phyloP scores from a whole-genome alignment of 257 asterid genomes.

The Hygrophila difformis region DNA sequence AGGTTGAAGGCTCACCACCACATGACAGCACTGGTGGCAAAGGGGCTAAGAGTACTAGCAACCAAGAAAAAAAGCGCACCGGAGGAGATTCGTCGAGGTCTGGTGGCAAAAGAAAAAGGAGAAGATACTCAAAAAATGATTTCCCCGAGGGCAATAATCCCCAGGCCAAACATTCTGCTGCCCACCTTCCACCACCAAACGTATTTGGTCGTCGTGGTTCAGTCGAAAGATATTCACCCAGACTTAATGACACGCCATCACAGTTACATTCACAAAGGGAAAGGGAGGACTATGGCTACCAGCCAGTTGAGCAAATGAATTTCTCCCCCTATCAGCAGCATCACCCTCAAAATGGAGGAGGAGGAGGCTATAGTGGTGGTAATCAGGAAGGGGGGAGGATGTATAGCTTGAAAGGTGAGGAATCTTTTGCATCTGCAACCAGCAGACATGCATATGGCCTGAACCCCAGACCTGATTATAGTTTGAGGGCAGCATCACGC shows the following conservation, averaged over 20 bases:
- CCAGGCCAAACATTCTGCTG: not conserved
- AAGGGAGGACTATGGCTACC: conserved; percentile 18
- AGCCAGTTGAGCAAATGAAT: conserved; percentile 13
- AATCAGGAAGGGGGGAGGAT: conserved; percentile 14
- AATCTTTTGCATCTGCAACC: conserved; percentile 10
- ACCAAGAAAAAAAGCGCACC: not conserved
- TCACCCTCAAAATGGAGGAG: conserved; percentile 17
- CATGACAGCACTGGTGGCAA: conserved; percentile 14
- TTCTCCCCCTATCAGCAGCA: conserved; percentile 17
- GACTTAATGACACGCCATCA: not conserved
- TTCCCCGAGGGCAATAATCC: not conserved
- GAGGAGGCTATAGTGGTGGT: conserved; percentile 7
- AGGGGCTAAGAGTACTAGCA: conserved; percentile 14
- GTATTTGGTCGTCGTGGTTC: no score
- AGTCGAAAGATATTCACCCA: no score
- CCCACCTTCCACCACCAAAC: no score
- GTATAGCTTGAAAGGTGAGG: conserved; percentile 21
- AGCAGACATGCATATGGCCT: conserved; percentile 18
- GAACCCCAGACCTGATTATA: conserved; percentile 25
- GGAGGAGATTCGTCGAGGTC: conserved; percentile 19
- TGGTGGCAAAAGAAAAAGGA: conserved; percentile 15
- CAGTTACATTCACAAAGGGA: conserved; percentile 23
- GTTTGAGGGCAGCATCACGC: conserved; percentile 5
- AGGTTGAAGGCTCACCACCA: conserved; percentile 13
- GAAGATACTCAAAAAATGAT: conserved; percentile 14